A percentile compares a stretch with the other conserved stretches of the same genome.
phyloP scores from a whole-genome alignment of 345 rosid genomes.

The Linum lewisii region DNA sequence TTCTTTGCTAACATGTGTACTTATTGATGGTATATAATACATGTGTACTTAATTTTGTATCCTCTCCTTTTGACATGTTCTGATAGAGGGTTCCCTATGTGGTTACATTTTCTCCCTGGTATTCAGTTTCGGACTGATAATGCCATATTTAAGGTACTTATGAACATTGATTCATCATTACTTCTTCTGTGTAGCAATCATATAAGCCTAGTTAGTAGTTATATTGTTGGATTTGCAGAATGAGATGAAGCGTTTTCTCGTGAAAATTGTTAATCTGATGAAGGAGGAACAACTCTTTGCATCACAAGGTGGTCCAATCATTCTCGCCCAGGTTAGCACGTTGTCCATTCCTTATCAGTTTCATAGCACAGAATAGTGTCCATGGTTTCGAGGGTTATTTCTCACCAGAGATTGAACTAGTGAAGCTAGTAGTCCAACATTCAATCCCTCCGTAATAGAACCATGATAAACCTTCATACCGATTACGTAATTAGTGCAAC shows the following conservation, averaged over 20 bases:
- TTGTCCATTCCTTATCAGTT: too few species aligned
- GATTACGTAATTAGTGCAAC: too few species aligned
- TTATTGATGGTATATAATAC: not conserved
- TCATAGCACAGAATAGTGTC: too few species aligned
- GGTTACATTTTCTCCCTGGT: constrained; percentile 69
- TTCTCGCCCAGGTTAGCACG: constrained; percentile 46
- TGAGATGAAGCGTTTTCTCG: constrained; percentile 43
- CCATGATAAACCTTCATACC: too few species aligned
- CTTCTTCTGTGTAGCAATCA: not conserved
- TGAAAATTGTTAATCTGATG: constrained; percentile 44
- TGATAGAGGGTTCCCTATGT: constrained; percentile 54
- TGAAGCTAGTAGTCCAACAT: too few species aligned
- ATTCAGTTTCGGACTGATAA: constrained; percentile 56
- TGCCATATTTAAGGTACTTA: constrained; percentile 34
- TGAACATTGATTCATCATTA: not conserved
- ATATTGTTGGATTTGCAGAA: constrained; percentile 18
- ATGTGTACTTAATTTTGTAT: not conserved
- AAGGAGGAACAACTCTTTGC: constrained; percentile 53
- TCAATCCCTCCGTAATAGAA: too few species aligned
- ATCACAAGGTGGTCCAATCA: constrained; percentile 58
- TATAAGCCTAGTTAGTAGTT: not conserved
- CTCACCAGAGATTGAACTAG: too few species aligned
- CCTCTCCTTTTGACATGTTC: not conserved
- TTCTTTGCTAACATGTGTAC: not conserved
- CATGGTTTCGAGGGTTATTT: too few species aligned